Percentiles rank a stretch among this genome's conserved stretches.
Conservation (phyloP, 2,329 filamentous ascomycete genomes). For the Trichoderma gracile region DNA sequence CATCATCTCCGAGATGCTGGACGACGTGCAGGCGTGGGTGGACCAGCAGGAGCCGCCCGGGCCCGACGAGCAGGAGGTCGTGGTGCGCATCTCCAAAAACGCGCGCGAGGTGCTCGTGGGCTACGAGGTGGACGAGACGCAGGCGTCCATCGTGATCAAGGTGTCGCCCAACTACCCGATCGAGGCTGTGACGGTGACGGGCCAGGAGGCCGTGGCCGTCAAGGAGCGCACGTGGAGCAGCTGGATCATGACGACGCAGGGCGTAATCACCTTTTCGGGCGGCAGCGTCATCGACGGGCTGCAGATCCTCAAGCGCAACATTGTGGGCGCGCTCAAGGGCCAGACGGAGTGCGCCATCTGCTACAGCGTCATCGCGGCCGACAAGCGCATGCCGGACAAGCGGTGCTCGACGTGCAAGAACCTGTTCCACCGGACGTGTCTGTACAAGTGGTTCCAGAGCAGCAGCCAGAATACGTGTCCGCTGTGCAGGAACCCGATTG, state of each 20-base stretch:
- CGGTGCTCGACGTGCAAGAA: constrained; percentile 91
- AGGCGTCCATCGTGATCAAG: constrained; percentile 77
- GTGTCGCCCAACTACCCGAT: constrained; percentile 83
- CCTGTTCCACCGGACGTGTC: constrained; percentile 82
- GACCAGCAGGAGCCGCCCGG: constrained; percentile 50
- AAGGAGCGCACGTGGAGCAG: constrained; percentile 89
- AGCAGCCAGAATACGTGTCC: constrained; percentile 92
- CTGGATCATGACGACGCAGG: constrained; percentile 86
- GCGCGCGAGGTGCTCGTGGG: constrained; percentile 77
- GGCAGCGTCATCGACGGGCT: constrained; percentile 87
- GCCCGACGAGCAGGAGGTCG: constrained; percentile 56
- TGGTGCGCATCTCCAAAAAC: constrained; percentile 69
- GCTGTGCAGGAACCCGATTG: constrained; percentile 86
- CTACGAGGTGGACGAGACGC: constrained; percentile 85
- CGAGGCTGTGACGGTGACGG: constrained; percentile 71
- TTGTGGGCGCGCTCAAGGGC: constrained; percentile 84
- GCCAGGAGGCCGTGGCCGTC: constrained; percentile 81
- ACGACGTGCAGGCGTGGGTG: constrained; percentile 69
- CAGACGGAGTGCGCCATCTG: constrained; percentile 96
- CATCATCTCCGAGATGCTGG: constrained; percentile 65
- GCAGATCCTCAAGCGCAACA: constrained; percentile 80
- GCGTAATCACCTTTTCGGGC: constrained; percentile 90
- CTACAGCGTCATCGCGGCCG: constrained; percentile 87
- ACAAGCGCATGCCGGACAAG: constrained; percentile 90
- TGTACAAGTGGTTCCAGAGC: constrained; percentile 97